A percentile compares a stretch with the other conserved stretches of the same genome.
These are phyloP conservation scores for Microbotryomycetes sp. DNA, from an alignment of 1,284 basidiomycete genomes.

Conservation along the genomic window DNA sequence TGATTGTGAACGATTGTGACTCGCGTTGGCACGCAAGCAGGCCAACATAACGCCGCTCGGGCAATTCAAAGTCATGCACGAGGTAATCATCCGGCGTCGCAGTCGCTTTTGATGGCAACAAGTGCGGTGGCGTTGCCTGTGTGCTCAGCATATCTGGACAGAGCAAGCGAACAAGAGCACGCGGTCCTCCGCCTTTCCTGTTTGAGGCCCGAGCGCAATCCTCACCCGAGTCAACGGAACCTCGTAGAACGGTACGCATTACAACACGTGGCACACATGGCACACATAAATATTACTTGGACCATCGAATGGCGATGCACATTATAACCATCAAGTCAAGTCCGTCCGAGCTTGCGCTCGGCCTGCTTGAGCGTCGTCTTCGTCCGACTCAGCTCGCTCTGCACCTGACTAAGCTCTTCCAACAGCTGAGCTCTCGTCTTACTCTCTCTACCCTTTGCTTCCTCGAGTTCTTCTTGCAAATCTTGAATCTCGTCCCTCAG, in stretches of 20 bases:
- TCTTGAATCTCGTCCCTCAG: conserved; percentile 27
- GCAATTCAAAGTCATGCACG: conserved; percentile 22
- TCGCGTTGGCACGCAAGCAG: conserved; percentile 30
- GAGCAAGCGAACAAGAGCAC: too few relatives aligned
- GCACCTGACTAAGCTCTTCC: conserved; percentile 21
- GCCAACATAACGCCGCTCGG: conserved; percentile 32
- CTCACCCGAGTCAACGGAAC: too few relatives aligned
- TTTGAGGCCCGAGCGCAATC: too few relatives aligned
- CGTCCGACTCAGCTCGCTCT: conserved; percentile 14
- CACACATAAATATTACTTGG: too few relatives aligned
- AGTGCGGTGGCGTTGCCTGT: not conserved
- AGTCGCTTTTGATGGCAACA: not conserved
- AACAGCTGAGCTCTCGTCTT: conserved; percentile 24
- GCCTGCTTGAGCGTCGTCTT: conserved; percentile 24
- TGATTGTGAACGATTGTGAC: not conserved
- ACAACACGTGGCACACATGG: too few relatives aligned
- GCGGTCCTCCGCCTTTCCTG: too few relatives aligned
- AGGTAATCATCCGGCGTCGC: conserved; percentile 15
- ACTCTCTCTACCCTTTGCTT: conserved; percentile 27
- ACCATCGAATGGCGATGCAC: too few relatives aligned
- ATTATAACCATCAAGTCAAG: too few relatives aligned
- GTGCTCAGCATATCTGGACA: not conserved
- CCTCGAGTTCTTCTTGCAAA: conserved; percentile 32
- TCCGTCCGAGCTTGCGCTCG: conserved; percentile 9
- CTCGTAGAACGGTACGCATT: too few relatives aligned